Base-by-base conservation (phyloP, 495 filamentous ascomycete genomes). In the Penicillium ochrochloron region DNA sequence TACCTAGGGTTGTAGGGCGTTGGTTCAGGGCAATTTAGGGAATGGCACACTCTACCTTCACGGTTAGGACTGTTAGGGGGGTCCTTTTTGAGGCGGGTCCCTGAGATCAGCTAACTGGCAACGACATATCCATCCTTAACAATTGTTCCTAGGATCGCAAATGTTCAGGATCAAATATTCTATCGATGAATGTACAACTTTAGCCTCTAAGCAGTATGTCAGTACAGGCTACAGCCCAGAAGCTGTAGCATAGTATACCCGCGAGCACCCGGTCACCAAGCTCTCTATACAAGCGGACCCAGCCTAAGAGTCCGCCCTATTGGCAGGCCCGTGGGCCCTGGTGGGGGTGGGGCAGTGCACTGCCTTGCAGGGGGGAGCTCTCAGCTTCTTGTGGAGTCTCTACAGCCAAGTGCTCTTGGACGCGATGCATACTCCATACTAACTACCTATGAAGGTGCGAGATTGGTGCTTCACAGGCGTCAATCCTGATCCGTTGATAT, bases 291-390 rank as follows among this genome's bases (percentile, higher is more conserved):
- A 56, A 58, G 51, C 23, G 60, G 41, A 57, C 48, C 48, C 33
- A 23, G 29, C 39, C 25, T 29, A n/a, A 17, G 29, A 35, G 39
- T 7, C 27, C 31, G 44, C 52, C 35, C 42, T 23, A 70, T 70
- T 70, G 67, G 70, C 57, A 62, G 17, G 12, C 29, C n/a, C 33
- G 58, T n/a, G 6, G 61, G 56, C 51, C 66, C 64, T 58, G 25
- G 60, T 68, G 70, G 70, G 65, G 65, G 67, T 70, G 67, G 69
- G 70, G 70, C 70, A 62, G 67, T 72, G 70, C 70, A 72, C 60
- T 64, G 63, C 67, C 67, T 72, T 70, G 70, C 67, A 70, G 59
- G 58, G 61, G 63, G 25, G 25, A 63, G 60, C 63, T 66, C 63
- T 63, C 60, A 71, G 65, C 62, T 70, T 27, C 35, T n/a, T 42